Conservation (phyloP, 345 rosid genomes). For the Eucalyptus fibrosa region DNA sequence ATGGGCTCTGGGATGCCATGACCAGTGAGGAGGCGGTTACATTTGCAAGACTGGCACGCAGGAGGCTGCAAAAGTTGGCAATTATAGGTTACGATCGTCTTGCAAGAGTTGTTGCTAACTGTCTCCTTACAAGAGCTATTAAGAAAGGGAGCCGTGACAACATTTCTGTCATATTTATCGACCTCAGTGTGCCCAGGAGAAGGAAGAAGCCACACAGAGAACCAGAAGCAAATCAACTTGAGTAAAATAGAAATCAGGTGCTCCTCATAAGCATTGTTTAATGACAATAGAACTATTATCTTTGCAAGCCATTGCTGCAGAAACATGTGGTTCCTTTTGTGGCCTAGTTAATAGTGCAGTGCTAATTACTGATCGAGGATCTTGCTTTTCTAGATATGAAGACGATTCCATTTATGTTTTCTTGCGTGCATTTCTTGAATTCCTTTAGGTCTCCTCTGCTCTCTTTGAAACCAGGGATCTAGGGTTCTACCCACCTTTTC, state of each 20-base stretch:
- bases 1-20: constrained; percentile 37
- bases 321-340: neutral
- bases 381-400: neutral
- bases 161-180: neutral
- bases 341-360: neutral
- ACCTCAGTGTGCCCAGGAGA: constrained; percentile 1
- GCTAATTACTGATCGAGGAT: neutral
- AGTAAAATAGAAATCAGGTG: neutral
- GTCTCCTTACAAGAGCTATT: neutral
- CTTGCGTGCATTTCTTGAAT: neutral
- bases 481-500: neutral
- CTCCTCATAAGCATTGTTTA: neutral
- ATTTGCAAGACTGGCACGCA: constrained; percentile 6
- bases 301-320: neutral
- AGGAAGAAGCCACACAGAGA: neutral
- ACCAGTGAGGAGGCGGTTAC: constrained; percentile 16
- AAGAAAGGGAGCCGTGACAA: neutral
- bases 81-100: neutral
- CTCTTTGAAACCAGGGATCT: neutral
- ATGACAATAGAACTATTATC: neutral
- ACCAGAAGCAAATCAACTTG: neutral
- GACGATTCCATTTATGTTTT: neutral
- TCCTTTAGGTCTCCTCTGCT: neutral
- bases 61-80: neutral
- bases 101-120: neutral